Evolutionary conservation across 352 stramenopile genomes (phyloP).

Genomic region (Thalassiosira exigua): DNA sequence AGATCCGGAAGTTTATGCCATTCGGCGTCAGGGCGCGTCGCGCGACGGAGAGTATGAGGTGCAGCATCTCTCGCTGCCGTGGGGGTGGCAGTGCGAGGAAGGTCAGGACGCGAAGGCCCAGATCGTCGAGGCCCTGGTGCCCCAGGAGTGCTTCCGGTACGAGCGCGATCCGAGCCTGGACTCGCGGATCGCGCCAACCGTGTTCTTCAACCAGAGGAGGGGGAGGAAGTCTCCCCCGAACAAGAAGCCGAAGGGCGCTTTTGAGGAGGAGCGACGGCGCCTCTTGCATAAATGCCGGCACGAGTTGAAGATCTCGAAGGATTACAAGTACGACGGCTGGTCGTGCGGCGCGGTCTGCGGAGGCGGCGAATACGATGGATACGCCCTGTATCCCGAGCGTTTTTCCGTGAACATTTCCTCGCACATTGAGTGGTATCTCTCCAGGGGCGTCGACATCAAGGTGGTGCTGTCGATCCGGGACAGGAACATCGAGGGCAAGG

Average conservation of each 20-base stretch:
- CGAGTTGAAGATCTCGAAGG: constrained; percentile 22
- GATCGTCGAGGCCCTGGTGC: constrained; percentile 44
- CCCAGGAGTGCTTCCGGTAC: constrained; percentile 48
- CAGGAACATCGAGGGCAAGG: constrained; percentile 19
- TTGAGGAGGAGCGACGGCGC: not conserved
- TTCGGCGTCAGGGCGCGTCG: not conserved
- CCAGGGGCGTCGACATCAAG: constrained; percentile 48
- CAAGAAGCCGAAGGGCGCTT: not conserved
- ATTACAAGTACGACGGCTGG: not conserved
- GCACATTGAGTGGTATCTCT: constrained; percentile 60
- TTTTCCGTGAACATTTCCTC: constrained; percentile 50
- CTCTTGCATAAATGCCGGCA: constrained; percentile 19
- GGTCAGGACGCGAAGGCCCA: not conserved
- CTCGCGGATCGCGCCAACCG: constrained; percentile 2
- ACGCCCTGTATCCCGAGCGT: constrained; percentile 18
- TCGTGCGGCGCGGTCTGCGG: constrained; percentile 43
- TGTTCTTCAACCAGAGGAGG: not conserved
- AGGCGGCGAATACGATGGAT: constrained; percentile 17
- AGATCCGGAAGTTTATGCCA: not conserved
- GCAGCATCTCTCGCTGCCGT: constrained; percentile 19
- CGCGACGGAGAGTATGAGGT: not conserved
- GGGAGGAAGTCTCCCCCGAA: not conserved
- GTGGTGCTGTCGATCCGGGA: constrained; percentile 50
- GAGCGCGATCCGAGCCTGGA: constrained; percentile 30
- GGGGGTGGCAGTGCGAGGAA: constrained; percentile 18